These are phyloP conservation scores for Aspergillus uvarum DNA, from an alignment of 2,329 filamentous ascomycete species.

Conservation along the genomic window DNA sequence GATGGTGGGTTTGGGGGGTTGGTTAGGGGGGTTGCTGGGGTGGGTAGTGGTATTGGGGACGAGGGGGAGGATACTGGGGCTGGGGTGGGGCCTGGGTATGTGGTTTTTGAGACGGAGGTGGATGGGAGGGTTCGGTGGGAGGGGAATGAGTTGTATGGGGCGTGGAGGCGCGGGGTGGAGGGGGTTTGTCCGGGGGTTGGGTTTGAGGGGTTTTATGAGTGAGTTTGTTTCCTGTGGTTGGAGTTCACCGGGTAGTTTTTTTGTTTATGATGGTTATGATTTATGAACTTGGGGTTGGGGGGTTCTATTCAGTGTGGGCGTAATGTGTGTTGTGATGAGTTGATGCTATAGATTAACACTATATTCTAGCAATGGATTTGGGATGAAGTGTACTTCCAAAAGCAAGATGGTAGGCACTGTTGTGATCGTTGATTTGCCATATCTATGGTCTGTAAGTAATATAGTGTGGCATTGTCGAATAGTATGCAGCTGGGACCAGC, in stretches of 20 bases:
- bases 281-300: neutral
- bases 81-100: conserved; percentile 29
- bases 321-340: too few species aligned
- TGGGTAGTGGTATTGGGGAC: too few species aligned
- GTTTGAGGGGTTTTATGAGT: conserved; percentile 22
- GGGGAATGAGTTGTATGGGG: conserved; percentile 36
- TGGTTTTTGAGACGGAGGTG: conserved; percentile 43
- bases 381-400: too few species aligned
- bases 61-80: neutral
- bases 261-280: conserved; percentile 17
- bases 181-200: conserved; percentile 41
- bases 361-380: too few species aligned
- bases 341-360: too few species aligned
- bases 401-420: too few species aligned
- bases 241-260: conserved; percentile 14
- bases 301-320: neutral
- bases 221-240: conserved; percentile 10
- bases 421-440: too few species aligned
- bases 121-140: conserved; percentile 34
- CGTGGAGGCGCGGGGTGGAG: conserved; percentile 38
- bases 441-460: too few species aligned
- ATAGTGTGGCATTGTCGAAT: too few species aligned
- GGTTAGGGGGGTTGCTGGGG: conserved; percentile 26
- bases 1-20: conserved; percentile 33
- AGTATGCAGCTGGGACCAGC: too few species aligned